phyloP scores from a whole-genome alignment of 257 asterid species.

The Anisodus acutangulus region DNA sequence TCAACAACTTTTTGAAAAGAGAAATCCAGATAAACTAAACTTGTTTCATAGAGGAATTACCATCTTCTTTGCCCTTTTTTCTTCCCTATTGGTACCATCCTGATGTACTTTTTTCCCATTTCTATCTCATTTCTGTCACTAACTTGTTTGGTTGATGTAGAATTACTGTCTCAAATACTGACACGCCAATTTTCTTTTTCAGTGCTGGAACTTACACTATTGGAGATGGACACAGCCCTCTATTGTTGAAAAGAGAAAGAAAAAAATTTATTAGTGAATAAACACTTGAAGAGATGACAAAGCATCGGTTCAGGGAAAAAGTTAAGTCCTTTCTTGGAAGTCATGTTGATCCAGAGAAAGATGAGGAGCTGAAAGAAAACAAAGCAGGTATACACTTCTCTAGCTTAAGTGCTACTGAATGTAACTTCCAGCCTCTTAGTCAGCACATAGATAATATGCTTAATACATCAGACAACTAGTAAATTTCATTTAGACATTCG shows the following conservation, averaged over 20 bases:
- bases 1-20: background rate
- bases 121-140: background rate
- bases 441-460: background rate
- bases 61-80: background rate
- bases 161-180: background rate
- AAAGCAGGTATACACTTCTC: slow-evolving; percentile 56
- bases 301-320: slow-evolving; percentile 54
- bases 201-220: background rate
- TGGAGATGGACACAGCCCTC: slow-evolving; percentile 34
- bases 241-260: slow-evolving; percentile 25
- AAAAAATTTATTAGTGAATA: slow-evolving; percentile 35
- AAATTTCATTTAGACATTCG: no score
- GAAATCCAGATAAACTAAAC: background rate
- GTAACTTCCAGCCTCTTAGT: background rate
- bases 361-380: slow-evolving; percentile 60
- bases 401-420: slow-evolving; percentile 23
- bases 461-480: no score
- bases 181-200: background rate
- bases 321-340: slow-evolving; percentile 59
- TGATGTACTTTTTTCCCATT: background rate
- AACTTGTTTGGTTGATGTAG: background rate
- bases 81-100: background rate
- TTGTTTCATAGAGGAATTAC: background rate
- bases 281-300: slow-evolving; percentile 54
- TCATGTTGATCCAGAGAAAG: slow-evolving; percentile 58